Evolutionary conservation across 768 basidiomycete genomes (phyloP).

Genomic region (Lactifluus rugatus): DNA sequence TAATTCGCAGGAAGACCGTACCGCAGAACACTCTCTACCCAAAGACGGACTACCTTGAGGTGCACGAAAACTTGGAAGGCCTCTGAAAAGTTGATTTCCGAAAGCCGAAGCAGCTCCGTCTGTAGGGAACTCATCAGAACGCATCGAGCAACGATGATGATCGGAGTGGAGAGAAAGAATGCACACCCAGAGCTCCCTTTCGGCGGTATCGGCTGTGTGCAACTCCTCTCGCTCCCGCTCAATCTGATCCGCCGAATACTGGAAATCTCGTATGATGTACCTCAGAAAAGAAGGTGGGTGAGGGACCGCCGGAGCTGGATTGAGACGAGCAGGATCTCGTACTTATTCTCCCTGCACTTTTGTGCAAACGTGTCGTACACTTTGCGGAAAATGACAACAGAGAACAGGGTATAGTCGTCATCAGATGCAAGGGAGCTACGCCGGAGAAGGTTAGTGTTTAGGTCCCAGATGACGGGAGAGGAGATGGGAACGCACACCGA

Average conservation of each 20-base stretch:
- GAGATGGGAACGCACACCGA: constrained; percentile 48
- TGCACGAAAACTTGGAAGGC: constrained; percentile 91
- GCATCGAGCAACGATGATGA: neutral
- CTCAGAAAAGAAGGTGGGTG: constrained; percentile 35
- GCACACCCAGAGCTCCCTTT: constrained; percentile 96
- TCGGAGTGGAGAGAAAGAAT: neutral
- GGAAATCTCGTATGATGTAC: constrained; percentile 92
- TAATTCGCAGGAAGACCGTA: constrained; percentile 95
- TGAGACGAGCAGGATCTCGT: constrained; percentile 21
- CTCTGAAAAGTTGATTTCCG: constrained; percentile 95
- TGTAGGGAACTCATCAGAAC: constrained; percentile 25
- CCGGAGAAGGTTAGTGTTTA: constrained; percentile 2
- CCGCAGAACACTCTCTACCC: constrained; percentile 89
- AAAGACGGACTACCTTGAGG: constrained; percentile 82
- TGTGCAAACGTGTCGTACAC: constrained; percentile 89
- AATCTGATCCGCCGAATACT: constrained; percentile 74
- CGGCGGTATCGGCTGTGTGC: constrained; percentile 67
- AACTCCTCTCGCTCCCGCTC: constrained; percentile 76
- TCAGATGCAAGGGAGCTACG: constrained; percentile 68
- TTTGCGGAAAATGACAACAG: constrained; percentile 82
- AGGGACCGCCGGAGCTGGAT: neutral
- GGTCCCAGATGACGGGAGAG: neutral
- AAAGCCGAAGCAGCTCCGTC: constrained; percentile 85
- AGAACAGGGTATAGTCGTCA: constrained; percentile 79
- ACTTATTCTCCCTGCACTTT: constrained; percentile 95